Base-by-base conservation (phyloP, 805 yeast species). In the Yueomyces sinensis region DNA sequence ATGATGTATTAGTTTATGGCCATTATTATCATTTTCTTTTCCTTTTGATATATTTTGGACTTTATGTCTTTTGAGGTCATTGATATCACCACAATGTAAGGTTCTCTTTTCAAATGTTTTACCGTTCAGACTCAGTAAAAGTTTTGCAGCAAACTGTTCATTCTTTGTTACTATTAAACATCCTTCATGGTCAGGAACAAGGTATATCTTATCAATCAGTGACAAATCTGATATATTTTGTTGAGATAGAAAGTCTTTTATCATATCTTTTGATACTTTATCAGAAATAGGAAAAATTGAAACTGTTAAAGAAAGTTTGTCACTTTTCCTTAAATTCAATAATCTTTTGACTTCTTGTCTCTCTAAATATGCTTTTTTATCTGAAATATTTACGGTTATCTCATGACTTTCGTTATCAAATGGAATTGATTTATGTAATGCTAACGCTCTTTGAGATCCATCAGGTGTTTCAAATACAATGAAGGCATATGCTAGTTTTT, bases 81-180 rank as follows among this genome's bases (percentile, higher is more conserved):
- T 29, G 14, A 61, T 52, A 1, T 61, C 38, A 2, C 65, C 63
- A 17, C 63, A 50, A 14, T 49, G 44, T 2, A 67, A 27, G 1
- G 24, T 20, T 20, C 24, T 20, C 24, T 57, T 63, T 14, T 65
- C 63, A 14, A 69, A 57, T 9, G 38, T 41, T 17, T 41, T 41
- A 0, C 71, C 70, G 23, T 64, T 59, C 13, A 72, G 41, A 11
- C 49, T 44, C 52, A 76, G 46, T 0, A 62, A 55, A 0, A 73
- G 74, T 31, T 54, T 61, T 0, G 83, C 83, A 1, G 78, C 72
- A 31, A 63, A 63, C 6, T 53, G 44, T 0, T 60, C 52, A 5
- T 49, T 53, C 18, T 49, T 50, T 40, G 70, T 70, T 39, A 68
- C 69, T 4, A 76, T 60, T 22, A 76, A 42, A 0, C 79, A 79